Evolutionary conservation across 2,329 filamentous ascomycete species (phyloP).

Genomic region (Fusarium udum): DNA sequence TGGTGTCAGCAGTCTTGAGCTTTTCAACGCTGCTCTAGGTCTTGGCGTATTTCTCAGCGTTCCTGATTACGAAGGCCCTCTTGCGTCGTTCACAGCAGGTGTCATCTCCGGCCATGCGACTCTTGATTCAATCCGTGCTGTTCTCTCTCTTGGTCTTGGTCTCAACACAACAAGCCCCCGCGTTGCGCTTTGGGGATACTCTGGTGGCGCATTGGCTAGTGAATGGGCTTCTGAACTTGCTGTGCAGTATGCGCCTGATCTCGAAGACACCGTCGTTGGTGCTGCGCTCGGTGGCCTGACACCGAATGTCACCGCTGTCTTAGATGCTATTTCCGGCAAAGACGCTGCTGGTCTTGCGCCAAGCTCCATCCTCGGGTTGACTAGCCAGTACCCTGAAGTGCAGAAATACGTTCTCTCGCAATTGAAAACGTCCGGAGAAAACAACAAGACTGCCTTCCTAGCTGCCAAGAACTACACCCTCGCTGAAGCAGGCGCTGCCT

Average conservation of each 20-base stretch:
- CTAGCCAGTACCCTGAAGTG: slow-evolving; percentile 33
- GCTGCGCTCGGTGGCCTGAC: slow-evolving; percentile 60
- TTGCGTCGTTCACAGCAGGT: slow-evolving; percentile 56
- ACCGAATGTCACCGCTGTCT: slow-evolving; percentile 51
- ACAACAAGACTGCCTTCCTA: slow-evolving; percentile 38
- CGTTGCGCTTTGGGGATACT: slow-evolving; percentile 64
- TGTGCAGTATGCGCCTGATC: slow-evolving; percentile 61
- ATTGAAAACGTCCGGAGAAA: slow-evolving; percentile 25
- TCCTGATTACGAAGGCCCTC: slow-evolving; percentile 58
- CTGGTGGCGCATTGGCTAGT: slow-evolving; percentile 61
- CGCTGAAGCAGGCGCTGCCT: slow-evolving; percentile 16
- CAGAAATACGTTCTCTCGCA: slow-evolving; percentile 29
- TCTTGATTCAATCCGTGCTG: slow-evolving; percentile 57
- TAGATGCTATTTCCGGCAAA: slow-evolving; percentile 47
- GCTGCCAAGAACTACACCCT: slow-evolving; percentile 20
- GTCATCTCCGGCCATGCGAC: slow-evolving; percentile 55
- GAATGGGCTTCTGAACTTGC: slow-evolving; percentile 64
- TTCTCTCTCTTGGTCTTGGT: slow-evolving; percentile 48
- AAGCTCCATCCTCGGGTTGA: slow-evolving; percentile 35
- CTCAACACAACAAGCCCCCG: slow-evolving; percentile 34
- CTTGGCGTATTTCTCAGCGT: slow-evolving; percentile 49
- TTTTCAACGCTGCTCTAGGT: slow-evolving; percentile 15
- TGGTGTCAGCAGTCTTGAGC: neutral
- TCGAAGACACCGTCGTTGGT: slow-evolving; percentile 54
- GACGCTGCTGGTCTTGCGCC: slow-evolving; percentile 31